Evolutionary conservation across 2,329 filamentous ascomycete genomes (phyloP), one percentile per base, ranked within the genome.

Genomic region (Paraconiothyrium brasiliense): DNA sequence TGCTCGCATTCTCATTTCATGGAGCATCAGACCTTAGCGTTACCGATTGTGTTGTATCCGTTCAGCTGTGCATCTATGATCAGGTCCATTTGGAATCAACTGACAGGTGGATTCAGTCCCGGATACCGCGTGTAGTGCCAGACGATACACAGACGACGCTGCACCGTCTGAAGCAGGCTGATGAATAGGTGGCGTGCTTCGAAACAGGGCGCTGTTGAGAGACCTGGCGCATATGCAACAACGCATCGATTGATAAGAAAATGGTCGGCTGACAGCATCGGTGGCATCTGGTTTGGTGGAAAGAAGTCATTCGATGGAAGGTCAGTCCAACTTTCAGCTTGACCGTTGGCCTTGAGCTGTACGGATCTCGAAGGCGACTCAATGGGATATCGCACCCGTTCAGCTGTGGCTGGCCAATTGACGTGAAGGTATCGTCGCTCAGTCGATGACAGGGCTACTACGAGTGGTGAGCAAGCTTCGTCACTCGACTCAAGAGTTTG

Each of bases 1-100:
- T 58, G n/a, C 37, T 52, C 48, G 47, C 24, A 35, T 51, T 58
- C 8, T 10, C 2, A 3, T 51, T 37, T 52, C 22, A 4, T 46
- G 16, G 22, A 57, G 43, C 46, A 50, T 35, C 55, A 50, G 3
- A 9, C 10, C 20, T 35, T 35, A 55, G 39, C 37, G 5, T 22
- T 13, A 55, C 39, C 11, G 27, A 34, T n/a, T 16, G 51, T 30
- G 16, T 22, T 2, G 20, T 10, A 58, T 37, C 35, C 14, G 8
- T 37, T 37, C 4, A 14, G 35, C 35, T 37, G 14, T 4, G 35
- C 35, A 37, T 4, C 14, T 37, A 4, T 37, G 6, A 30, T 30
- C 27, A 6, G 27, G 1, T 6, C 27, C 6, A 30, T 6, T 30
- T 30, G 6, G 4, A 30, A 30, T 6, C 6, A 30, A 6, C 27